Evolutionary conservation across 2,329 filamentous ascomycete genomes (phyloP), one percentile per base, ranked within the genome.

Genomic region (Parastagonospora nodorum): DNA sequence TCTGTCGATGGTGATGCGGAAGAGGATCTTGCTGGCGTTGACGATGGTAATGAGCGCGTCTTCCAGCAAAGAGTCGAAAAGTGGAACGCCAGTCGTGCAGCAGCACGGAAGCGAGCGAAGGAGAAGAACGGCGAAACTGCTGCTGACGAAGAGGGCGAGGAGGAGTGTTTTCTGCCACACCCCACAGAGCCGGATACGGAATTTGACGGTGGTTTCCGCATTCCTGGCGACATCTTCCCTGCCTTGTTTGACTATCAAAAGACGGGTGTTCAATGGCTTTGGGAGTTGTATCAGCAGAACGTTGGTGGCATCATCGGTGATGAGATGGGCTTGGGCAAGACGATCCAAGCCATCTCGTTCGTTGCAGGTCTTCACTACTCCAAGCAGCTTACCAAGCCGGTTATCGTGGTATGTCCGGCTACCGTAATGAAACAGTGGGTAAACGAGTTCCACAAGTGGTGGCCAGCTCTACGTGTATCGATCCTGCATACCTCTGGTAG

Each of bases 281-380:
- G 91, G 71, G 93, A 99, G 72, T 79, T 99, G 2, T 93, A 96
- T 69, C 85, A 87, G 48, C 92, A 97, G 69, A 84, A 88, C 53
- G 92, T 96, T 5, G 94, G 94, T 19, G 94, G 94, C 2, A 97
- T 99, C 46, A 84, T 99, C 33, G 94, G 93, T 5, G 94, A 99
- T 67, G 94, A 99, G 74, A 99, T 99, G 94, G 94, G 95, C 1
- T 78, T 99, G n/a, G 94, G 94, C 4, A 99, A 99, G 76, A 99
- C 94, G 1, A 88, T 90, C 24, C 87, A 90, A 66, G 81, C 86
- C 39, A 89, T 90, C 43, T 87, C 91, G 0, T 96, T 96, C 63
- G 80, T 99, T 42, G 92, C 94, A 2, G 90, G 91, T 2, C 77
- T 99, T 8, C 94, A 99, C 70, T 92, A 97, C 74, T 97, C 92